phyloP scores from a whole-genome alignment of 805 yeast genomes.

The Ogataea nonfermentans region DNA sequence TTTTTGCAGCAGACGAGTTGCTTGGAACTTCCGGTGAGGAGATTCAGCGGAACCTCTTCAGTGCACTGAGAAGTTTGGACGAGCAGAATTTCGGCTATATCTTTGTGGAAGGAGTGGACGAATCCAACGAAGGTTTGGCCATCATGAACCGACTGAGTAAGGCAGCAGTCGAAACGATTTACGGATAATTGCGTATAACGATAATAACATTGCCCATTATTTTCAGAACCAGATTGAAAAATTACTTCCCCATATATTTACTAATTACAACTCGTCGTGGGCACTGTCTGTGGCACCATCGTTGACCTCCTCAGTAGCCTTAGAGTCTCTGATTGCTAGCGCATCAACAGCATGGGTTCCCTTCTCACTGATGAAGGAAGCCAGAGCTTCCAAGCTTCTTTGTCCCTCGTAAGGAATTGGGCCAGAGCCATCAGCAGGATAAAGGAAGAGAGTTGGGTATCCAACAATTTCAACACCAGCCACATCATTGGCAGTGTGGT shows the following conservation, averaged over 20 bases:
- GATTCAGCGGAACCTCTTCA: conserved; percentile 75
- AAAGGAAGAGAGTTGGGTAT: conserved; percentile 88
- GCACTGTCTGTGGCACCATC: conserved; percentile 70
- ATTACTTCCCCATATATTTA: background rate
- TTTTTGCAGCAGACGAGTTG: conserved; percentile 31
- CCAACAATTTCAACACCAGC: conserved; percentile 72
- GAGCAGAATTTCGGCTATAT: conserved; percentile 64
- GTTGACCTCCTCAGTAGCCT: conserved; percentile 49
- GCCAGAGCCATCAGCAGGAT: conserved; percentile 75
- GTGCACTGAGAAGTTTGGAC: conserved; percentile 72
- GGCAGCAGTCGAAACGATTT: conserved; percentile 60
- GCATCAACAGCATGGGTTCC: conserved; percentile 68
- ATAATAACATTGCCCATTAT: background rate
- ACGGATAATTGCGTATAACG: background rate
- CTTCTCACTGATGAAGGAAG: conserved; percentile 65
- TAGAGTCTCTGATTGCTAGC: conserved; percentile 30
- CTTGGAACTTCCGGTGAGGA: conserved; percentile 51
- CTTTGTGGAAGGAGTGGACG: conserved; percentile 79
- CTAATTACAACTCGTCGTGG: conserved; percentile 25
- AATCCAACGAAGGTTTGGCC: conserved; percentile 81
- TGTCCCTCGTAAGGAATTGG: conserved; percentile 66
- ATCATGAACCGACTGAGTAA: conserved; percentile 88
- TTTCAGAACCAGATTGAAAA: background rate
- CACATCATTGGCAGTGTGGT: conserved; percentile 88
- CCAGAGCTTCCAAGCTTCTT: conserved; percentile 71